Percentiles rank a stretch among this genome's conserved stretches.
Conservation (phyloP, 2,329 filamentous ascomycete species). For the Beauveria asiatica region DNA sequence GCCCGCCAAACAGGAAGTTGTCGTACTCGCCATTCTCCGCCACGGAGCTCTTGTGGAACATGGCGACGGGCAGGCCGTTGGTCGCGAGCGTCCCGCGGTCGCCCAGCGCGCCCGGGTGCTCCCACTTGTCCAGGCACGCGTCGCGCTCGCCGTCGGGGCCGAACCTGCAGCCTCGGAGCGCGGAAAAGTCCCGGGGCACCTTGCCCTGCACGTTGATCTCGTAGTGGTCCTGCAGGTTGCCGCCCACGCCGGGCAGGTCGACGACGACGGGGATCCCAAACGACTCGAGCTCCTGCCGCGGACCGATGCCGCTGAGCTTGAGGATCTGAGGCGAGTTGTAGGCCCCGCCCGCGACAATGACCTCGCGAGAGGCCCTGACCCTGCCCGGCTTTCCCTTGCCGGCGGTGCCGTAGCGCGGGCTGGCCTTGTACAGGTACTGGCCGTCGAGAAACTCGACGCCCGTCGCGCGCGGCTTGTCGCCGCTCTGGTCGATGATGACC, state of each 20-base stretch:
- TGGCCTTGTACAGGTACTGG: conserved; percentile 36
- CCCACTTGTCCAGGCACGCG: conserved; percentile 29
- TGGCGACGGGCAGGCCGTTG: conserved; percentile 43
- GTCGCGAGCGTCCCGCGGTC: conserved; percentile 30
- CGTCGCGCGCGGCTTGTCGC: conserved; percentile 30
- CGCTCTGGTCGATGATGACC: conserved; percentile 32
- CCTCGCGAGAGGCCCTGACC: conserved; percentile 35
- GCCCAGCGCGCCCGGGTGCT: conserved; percentile 16
- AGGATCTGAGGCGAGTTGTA: conserved; percentile 47
- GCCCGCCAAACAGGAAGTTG: conserved; percentile 45
- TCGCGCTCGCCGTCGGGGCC: conserved; percentile 22
- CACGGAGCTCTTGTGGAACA: conserved; percentile 29
- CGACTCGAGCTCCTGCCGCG: conserved; percentile 29
- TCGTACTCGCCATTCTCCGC: conserved; percentile 35
- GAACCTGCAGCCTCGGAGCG: conserved; percentile 25
- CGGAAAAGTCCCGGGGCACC: conserved; percentile 19
- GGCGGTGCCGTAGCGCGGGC: conserved; percentile 25
- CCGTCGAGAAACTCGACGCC: conserved; percentile 43
- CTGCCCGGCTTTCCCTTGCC: conserved; percentile 23
- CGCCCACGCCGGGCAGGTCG: conserved; percentile 51
- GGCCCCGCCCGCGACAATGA: conserved; percentile 41
- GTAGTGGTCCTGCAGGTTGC: conserved; percentile 51
- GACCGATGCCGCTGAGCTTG: conserved; percentile 42
- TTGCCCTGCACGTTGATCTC: conserved; percentile 30
- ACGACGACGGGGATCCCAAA: conserved; percentile 35